Conservation (phyloP, 768 basidiomycete species). For the Leccinellum luteum region DNA sequence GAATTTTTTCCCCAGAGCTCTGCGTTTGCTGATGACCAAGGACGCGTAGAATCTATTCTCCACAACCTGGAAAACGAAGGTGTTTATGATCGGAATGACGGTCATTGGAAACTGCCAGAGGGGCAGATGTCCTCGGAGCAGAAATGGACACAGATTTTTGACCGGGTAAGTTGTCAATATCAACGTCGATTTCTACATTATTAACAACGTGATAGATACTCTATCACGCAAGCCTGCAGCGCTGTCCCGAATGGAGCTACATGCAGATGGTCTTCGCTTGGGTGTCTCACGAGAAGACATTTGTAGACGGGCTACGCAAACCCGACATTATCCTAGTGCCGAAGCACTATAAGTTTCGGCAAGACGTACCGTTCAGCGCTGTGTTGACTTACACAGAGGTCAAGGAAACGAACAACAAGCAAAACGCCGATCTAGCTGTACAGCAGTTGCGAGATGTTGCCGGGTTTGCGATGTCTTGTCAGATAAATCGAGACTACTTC, state of each 20-base stretch:
- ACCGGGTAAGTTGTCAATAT: background rate
- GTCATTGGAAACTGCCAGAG: background rate
- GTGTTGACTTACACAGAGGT: background rate
- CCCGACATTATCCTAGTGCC: background rate
- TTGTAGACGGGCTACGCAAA: background rate
- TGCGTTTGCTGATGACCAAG: background rate
- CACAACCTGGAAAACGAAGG: background rate
- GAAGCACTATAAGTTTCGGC: background rate
- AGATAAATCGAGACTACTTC: background rate
- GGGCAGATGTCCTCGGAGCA: background rate
- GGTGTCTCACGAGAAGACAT: background rate
- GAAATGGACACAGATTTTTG: background rate
- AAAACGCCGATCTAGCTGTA: background rate
- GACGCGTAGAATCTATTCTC: background rate
- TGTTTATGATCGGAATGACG: background rate
- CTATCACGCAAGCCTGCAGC: background rate
- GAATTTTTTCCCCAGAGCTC: background rate
- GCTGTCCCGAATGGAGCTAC: background rate
- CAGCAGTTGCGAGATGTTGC: background rate
- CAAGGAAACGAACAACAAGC: background rate
- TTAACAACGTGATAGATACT: background rate
- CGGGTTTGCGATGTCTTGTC: background rate
- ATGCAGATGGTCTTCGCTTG: background rate
- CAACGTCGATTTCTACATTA: background rate
- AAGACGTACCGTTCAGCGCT: background rate